Conservation (phyloP, 2,329 filamentous ascomycete genomes). For the Massarina eburnea region DNA sequence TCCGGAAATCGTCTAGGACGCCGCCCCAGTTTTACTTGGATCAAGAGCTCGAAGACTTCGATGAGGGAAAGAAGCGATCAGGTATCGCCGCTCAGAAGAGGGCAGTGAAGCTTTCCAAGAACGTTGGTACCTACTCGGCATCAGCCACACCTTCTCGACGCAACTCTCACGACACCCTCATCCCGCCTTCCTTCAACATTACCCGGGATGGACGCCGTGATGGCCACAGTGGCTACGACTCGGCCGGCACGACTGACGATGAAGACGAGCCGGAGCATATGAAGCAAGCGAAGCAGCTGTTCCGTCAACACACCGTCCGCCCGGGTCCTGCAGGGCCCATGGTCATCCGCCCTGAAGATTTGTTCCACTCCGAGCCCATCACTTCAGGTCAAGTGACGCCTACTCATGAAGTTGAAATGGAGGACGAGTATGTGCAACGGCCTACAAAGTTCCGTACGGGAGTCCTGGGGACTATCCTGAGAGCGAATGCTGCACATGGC, state of each 20-base stretch:
- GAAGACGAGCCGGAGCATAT: constrained; percentile 35
- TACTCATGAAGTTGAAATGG: constrained; percentile 51
- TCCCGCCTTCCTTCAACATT: constrained; percentile 15
- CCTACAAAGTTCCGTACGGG: constrained; percentile 72
- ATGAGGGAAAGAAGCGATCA: constrained; percentile 37
- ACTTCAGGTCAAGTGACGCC: constrained; percentile 54
- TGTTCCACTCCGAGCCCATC: constrained; percentile 34
- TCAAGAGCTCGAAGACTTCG: constrained; percentile 38
- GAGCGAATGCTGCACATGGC: constrained; percentile 34
- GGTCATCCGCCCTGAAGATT: constrained; percentile 26
- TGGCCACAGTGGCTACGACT: constrained; percentile 21
- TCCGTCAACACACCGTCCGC: constrained; percentile 36
- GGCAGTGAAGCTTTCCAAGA: constrained; percentile 37
- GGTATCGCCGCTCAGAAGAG: constrained; percentile 38
- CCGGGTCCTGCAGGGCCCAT: constrained; percentile 7
- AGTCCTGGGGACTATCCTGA: constrained; percentile 71
- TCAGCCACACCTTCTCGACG: constrained; percentile 39
- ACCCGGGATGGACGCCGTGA: background rate
- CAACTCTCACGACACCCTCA: constrained; percentile 32
- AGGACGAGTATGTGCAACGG: constrained; percentile 65
- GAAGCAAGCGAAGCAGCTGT: constrained; percentile 45
- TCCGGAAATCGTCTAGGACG: constrained; percentile 35
- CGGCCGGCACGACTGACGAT: constrained; percentile 25
- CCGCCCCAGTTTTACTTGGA: constrained; percentile 37
- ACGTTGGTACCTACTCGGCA: constrained; percentile 39